Evolutionary conservation across 768 basidiomycete species (phyloP).

Genomic region (Trametes punicea): DNA sequence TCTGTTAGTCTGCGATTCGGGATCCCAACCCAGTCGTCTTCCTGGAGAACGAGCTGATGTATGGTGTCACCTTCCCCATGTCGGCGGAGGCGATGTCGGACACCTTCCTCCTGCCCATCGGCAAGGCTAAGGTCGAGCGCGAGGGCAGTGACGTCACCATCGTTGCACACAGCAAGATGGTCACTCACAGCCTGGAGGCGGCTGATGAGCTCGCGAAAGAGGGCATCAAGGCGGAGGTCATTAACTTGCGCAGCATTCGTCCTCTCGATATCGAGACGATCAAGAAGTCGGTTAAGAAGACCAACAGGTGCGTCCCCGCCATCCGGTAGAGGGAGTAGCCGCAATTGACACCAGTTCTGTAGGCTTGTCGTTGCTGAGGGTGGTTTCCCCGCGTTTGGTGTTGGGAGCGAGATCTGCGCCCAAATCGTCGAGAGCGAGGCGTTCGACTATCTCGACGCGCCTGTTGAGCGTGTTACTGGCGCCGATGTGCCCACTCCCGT

Average conservation of each 20-base stretch:
- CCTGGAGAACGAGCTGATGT: constrained; percentile 99
- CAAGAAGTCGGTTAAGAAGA: constrained; percentile 97
- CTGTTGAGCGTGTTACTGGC: constrained; percentile 96
- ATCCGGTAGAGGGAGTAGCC: neutral
- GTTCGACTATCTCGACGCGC: constrained; percentile 97
- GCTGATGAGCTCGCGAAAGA: constrained; percentile 93
- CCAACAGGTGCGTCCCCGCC: constrained; percentile 66
- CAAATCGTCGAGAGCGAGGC: constrained; percentile 97
- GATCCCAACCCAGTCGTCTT: constrained; percentile 99
- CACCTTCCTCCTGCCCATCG: constrained; percentile 92
- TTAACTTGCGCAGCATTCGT: constrained; percentile 94
- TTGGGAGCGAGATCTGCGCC: constrained; percentile 97
- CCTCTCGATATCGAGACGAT: constrained; percentile 98
- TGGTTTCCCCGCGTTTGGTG: constrained; percentile 98
- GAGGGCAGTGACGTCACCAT: constrained; percentile 92
- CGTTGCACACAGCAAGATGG: constrained; percentile 98
- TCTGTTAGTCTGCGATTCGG: constrained; percentile 80
- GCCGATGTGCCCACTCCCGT: constrained; percentile 97
- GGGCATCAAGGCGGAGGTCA: constrained; percentile 95
- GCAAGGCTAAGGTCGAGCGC: constrained; percentile 95
- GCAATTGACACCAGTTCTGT: neutral
- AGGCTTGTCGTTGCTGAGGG: constrained; percentile 95
- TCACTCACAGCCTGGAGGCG: constrained; percentile 90
- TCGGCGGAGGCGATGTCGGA: constrained; percentile 93
- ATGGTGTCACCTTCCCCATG: constrained; percentile 97